Evolutionary conservation across 768 basidiomycete genomes (phyloP), one percentile per base, ranked within the genome.

Genomic region (Amanita pallidorosea): DNA sequence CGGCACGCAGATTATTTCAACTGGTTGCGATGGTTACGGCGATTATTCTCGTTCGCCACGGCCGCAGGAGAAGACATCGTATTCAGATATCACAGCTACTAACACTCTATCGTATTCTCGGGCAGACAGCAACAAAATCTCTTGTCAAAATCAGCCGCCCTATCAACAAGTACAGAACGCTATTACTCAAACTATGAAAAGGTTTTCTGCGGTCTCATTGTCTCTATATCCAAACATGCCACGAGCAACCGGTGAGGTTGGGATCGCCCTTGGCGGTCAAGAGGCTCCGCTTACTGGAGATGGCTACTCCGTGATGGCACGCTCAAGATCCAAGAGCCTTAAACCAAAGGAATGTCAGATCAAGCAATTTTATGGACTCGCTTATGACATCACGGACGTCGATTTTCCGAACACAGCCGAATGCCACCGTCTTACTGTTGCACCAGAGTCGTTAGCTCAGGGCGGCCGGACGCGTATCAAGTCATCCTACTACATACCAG

Each of bases 401-500:
- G 57, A 61, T 3, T 78, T 79, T 7, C 77, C 79, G 4, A 34
- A 43, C 31, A 38, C 29, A 17, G 42, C 49, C 63, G n/a, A 41
- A 33, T 61, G 65, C 50, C 52, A 59, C 54, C 64, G 62, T 47
- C 55, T 57, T 42, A 50, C 63, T 33, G 55, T 60, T 50, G 42
- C 55, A 38, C 54, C 52, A 31, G 66, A 58, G 44, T 55, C 58
- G 38, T 48, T 56, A 13, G 60, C 54, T 11, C 51, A 53, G 18
- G 77, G 75, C 51, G 80, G 84, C 35, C 79, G 85, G 34, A 76
- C 75, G 43, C 76, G 76, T 33, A 80, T 86, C 56, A 83, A 85
- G 61, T 84, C 83, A 7, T 74, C 82, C 5, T 83, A 87, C 58
- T 80, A 77, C 52, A 73, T 76, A 7, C 70, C 75, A 4, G 71